Evolutionary conservation across 805 yeast species (phyloP).

Genomic region (Wickerhamomyces subpelliculosus): DNA sequence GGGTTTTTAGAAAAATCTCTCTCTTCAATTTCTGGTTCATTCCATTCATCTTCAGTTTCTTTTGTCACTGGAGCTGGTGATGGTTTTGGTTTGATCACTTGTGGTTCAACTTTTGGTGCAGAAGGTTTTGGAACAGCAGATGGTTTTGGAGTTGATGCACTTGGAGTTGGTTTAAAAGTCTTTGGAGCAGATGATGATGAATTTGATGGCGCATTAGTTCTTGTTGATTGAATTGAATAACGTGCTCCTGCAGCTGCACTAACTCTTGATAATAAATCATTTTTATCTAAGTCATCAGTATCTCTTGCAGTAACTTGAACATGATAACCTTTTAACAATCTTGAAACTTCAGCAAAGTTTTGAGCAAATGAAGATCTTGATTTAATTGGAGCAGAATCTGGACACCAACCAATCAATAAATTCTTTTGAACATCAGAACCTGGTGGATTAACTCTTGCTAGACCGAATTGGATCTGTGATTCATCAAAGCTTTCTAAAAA

Average conservation of each 20-base stretch:
- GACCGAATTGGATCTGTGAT: slow-evolving; percentile 83
- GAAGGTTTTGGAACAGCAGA: slow-evolving; percentile 6
- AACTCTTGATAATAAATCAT: slow-evolving; percentile 66
- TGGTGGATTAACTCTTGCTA: slow-evolving; percentile 80
- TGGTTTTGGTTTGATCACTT: slow-evolving; percentile 10
- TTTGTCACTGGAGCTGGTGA: slow-evolving; percentile 18
- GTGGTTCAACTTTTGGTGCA: slow-evolving; percentile 5
- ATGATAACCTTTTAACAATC: slow-evolving; percentile 74
- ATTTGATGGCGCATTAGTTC: slow-evolving; percentile 22
- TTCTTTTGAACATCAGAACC: slow-evolving; percentile 87
- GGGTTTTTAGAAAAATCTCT: slow-evolving; percentile 45
- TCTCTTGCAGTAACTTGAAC: slow-evolving; percentile 97
- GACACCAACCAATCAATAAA: slow-evolving; percentile 91
- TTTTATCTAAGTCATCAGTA: slow-evolving; percentile 77
- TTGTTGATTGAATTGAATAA: slow-evolving; percentile 57
- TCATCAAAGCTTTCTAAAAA: slow-evolving; percentile 80
- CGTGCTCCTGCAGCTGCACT: slow-evolving; percentile 95
- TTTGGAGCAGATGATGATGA: slow-evolving; percentile 18
- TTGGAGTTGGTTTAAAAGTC: slow-evolving; percentile 15
- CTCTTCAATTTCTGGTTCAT: slow-evolving; percentile 38
- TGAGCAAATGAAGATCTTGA: slow-evolving; percentile 69
- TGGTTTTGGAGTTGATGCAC: slow-evolving; percentile 20
- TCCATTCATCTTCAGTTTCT: slow-evolving; percentile 35
- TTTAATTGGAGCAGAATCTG: slow-evolving; percentile 86
- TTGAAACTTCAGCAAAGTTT: slow-evolving; percentile 71